Percentiles rank a stretch among this genome's conserved stretches.
Conservation (phyloP, 1,139 yeast species). For the Pichia sp. region DNA sequence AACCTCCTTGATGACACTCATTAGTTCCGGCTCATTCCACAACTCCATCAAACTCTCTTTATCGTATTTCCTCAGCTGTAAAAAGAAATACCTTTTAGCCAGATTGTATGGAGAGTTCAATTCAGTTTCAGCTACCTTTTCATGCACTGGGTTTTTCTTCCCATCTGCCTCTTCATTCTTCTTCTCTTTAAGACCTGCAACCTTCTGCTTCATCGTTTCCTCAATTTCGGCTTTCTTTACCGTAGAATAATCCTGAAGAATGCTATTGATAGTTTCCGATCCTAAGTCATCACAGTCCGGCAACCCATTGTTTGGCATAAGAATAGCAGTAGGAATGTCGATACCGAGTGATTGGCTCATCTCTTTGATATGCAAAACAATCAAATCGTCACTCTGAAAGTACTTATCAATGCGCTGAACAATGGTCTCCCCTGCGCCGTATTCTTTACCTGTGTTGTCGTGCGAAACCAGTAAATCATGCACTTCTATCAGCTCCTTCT, state of each 20-base stretch:
- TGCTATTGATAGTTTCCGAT: not conserved
- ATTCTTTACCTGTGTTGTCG: not conserved
- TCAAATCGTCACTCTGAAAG: slow-evolving; percentile 30
- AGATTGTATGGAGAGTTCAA: slow-evolving; percentile 33
- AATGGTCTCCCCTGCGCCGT: slow-evolving; percentile 12
- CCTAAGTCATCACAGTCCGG: slow-evolving; percentile 15
- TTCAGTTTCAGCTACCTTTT: slow-evolving; percentile 5
- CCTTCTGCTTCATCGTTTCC: not conserved
- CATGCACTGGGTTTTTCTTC: not conserved
- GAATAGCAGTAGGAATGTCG: slow-evolving; percentile 15
- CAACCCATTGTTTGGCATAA: slow-evolving; percentile 20
- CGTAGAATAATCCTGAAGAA: slow-evolving; percentile 11
- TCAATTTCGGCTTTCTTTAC: slow-evolving; percentile 1
- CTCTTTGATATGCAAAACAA: slow-evolving; percentile 34
- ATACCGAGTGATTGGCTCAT: slow-evolving; percentile 30
- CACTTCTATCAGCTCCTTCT: slow-evolving; percentile 23
- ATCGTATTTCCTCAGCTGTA: slow-evolving; percentile 67
- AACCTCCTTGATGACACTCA: slow-evolving; percentile 64
- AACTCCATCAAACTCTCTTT: slow-evolving; percentile 68
- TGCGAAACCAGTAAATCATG: slow-evolving; percentile 34
- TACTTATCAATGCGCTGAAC: slow-evolving; percentile 29
- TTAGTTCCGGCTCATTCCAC: slow-evolving; percentile 82
- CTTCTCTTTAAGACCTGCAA: not conserved
- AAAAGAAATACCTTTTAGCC: slow-evolving; percentile 52
- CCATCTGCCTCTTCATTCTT: not conserved